Conservation (phyloP, 2,329 filamentous ascomycete species). For the Juglanconis oblonga region DNA sequence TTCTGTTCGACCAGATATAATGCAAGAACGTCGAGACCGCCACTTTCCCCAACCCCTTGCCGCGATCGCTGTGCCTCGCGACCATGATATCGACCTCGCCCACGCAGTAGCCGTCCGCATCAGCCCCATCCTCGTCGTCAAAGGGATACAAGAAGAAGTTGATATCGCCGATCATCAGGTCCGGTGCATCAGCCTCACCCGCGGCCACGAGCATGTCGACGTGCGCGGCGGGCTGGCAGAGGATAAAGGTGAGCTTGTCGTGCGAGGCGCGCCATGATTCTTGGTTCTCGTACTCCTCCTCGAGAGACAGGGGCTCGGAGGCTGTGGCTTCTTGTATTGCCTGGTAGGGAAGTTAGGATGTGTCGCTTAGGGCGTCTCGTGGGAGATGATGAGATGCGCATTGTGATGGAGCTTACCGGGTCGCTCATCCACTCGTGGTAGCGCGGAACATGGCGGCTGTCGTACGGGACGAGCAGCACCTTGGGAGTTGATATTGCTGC, state of each 20-base stretch:
- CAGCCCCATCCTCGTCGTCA: constrained; percentile 47
- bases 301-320: constrained; percentile 76
- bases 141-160: constrained; percentile 73
- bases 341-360: constrained; percentile 34
- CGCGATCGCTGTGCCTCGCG: constrained; percentile 54
- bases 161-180: constrained; percentile 68
- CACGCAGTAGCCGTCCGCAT: constrained; percentile 32
- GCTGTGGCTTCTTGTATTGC: constrained; percentile 81
- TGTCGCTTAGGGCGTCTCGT: background rate
- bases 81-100: constrained; percentile 91
- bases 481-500: constrained; percentile 64
- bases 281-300: constrained; percentile 89
- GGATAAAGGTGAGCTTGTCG: constrained; percentile 92
- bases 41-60: constrained; percentile 62
- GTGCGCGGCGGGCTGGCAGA: constrained; percentile 53
- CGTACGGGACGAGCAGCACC: constrained; percentile 81
- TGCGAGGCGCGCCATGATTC: constrained; percentile 74
- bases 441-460: constrained; percentile 71
- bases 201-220: constrained; percentile 27
- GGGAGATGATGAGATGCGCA: no score
- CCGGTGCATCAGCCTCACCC: constrained; percentile 50
- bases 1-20: constrained; percentile 59
- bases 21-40: constrained; percentile 66
- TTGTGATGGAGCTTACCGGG: constrained; percentile 39
- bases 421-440: constrained; percentile 96